Evolutionary conservation across 2,329 filamentous ascomycete species (phyloP).

Genomic region (Neopestalotiopsis clavispora): DNA sequence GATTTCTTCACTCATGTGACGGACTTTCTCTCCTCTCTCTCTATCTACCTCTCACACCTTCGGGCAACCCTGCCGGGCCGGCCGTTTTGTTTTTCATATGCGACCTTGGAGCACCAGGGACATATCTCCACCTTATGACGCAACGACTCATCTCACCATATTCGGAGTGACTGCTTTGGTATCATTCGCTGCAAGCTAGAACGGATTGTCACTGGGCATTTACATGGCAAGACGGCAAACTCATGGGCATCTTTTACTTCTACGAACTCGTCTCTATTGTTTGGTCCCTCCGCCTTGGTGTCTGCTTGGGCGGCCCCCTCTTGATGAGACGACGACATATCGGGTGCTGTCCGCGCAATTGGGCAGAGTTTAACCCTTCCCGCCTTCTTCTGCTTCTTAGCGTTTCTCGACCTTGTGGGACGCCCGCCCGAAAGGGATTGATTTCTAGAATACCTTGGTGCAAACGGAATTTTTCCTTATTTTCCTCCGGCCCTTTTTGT

Average conservation of each 20-base stretch:
- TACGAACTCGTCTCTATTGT: not conserved
- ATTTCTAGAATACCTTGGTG: slow-evolving; percentile 9
- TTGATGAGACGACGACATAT: not conserved
- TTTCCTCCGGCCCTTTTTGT: not conserved
- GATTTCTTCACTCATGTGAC: slow-evolving; percentile 21
- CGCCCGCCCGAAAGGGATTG: not conserved
- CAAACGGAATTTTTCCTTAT: slow-evolving; percentile 4
- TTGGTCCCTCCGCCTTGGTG: not conserved
- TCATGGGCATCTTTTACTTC: not conserved
- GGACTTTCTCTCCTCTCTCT: slow-evolving; percentile 13
- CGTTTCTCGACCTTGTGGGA: not conserved
- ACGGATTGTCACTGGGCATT: not conserved
- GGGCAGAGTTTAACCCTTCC: not conserved
- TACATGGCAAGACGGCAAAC: not conserved
- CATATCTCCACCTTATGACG: slow-evolving; percentile 38
- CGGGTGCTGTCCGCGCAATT: not conserved
- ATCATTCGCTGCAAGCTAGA: slow-evolving; percentile 13
- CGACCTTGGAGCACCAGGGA: slow-evolving; percentile 20
- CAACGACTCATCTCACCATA: not conserved
- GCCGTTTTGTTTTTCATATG: not conserved
- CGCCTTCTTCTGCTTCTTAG: not conserved
- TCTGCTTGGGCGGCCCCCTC: not conserved
- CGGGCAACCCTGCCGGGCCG: slow-evolving; percentile 27
- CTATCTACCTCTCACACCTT: slow-evolving; percentile 6
- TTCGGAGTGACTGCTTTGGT: slow-evolving; percentile 8